Evolutionary conservation across 1,139 yeast species (phyloP).

Genomic region (Kurtzmaniella quercitrusa): DNA sequence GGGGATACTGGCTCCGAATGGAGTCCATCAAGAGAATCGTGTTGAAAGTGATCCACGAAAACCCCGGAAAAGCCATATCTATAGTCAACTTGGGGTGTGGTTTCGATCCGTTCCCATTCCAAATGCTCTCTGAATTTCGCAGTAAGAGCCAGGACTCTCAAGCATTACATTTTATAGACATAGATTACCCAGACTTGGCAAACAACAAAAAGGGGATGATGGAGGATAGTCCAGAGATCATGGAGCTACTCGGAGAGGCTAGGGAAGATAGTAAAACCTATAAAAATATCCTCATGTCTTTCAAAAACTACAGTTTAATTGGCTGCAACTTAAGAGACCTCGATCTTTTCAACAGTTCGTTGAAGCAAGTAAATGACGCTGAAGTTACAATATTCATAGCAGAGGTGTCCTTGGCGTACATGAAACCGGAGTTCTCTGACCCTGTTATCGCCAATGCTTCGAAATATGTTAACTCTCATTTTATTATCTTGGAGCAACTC

Average conservation of each 20-base stretch:
- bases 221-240: slow-evolving; percentile 41
- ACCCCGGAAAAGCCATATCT: slow-evolving; percentile 19
- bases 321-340: slow-evolving; percentile 68
- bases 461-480: slow-evolving; percentile 48
- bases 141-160: slow-evolving; percentile 13
- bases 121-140: slow-evolving; percentile 34
- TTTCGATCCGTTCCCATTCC: slow-evolving; percentile 74
- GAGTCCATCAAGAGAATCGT: slow-evolving; percentile 59
- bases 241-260: slow-evolving; percentile 19
- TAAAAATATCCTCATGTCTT: slow-evolving; percentile 27
- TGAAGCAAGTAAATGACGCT: slow-evolving; percentile 20
- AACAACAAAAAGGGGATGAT: slow-evolving; percentile 52
- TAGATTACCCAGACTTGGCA: slow-evolving; percentile 72
- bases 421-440: slow-evolving; percentile 69
- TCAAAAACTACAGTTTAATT: slow-evolving; percentile 52
- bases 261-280: slow-evolving; percentile 1
- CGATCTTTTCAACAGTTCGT: slow-evolving; percentile 32
- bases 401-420: slow-evolving; percentile 79
- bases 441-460: slow-evolving; percentile 52
- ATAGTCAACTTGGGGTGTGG: slow-evolving; percentile 81
- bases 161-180: slow-evolving; percentile 54
- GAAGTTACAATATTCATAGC: slow-evolving; percentile 59
- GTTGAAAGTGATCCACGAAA: slow-evolving; percentile 32
- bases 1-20: slow-evolving; percentile 84
- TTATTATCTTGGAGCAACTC: slow-evolving; percentile 67